Evolutionary conservation across 2,329 filamentous ascomycete genomes (phyloP), one percentile per base, ranked within the genome.

Genomic region (Endocalyx cinctus): DNA sequence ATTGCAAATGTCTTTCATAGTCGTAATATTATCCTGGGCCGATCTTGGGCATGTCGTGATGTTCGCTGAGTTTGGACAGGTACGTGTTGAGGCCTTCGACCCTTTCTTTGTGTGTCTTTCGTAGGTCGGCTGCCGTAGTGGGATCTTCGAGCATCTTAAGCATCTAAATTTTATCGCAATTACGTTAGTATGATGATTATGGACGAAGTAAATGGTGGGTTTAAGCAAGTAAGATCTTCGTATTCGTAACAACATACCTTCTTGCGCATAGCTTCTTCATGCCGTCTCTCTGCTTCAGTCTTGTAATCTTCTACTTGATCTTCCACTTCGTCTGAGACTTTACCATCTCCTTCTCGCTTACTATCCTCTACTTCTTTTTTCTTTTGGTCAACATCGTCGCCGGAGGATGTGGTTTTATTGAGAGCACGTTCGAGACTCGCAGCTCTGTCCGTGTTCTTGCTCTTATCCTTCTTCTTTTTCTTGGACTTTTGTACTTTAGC

Each of bases 11-110:
- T n/a, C n/a, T n/a, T n/a, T n/a, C n/a, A n/a, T n/a, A n/a, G n/a
- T n/a, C n/a, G n/a, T n/a, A n/a, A n/a, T n/a, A n/a, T 58, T 63
- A 79, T 25, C 75, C 75, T 1, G 75, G 75, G 10, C 75, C 75
- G 36, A 79, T 79, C 65, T 78, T 79, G 49, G 75, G 75, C 89
- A 98, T 98, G 58, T 98, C 92, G 62, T 98, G 90, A 65, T 98
- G 92, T 64, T 98, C 92, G 63, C 87, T 95, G 53, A 98, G 64
- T 46, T 82, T 84, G 45, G 87, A 92, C 22, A 98, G 67, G 59
- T 97, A 96, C 43, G 85, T 87, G 59, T 98, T 98, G 49, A 97
- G 67, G 58, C 96, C 88, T 60, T 97, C 89, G 27, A 98, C 90
- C 10, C 87, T 80, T 67, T 98, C 86, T 59, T 97, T 97, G 62